These are phyloP conservation scores for Ephemerocybe angulata DNA, from an alignment of 768 basidiomycete species.

Conservation along the genomic window DNA sequence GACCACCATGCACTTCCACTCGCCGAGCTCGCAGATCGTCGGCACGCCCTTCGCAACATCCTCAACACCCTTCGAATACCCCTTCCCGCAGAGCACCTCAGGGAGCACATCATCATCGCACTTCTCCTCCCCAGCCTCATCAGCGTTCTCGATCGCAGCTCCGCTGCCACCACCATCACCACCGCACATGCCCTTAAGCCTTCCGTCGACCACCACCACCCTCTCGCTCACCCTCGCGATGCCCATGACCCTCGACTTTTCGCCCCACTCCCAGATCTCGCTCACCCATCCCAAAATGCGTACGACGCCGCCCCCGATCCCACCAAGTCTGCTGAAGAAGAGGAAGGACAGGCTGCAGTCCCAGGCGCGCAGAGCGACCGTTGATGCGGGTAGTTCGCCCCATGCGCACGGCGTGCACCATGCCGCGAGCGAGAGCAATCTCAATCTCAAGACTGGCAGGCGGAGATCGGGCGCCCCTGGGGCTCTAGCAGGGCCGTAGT, in stretches of 20 bases:
- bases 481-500: too few relatives aligned
- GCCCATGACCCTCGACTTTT: background rate
- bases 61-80: constrained; percentile 29
- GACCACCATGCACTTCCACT: constrained; percentile 15
- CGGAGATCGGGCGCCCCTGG: too few relatives aligned
- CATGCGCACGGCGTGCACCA: background rate
- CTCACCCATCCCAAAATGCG: constrained; percentile 24
- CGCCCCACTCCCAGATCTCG: background rate
- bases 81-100: constrained; percentile 23
- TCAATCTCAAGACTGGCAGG: too few relatives aligned
- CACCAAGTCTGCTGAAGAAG: constrained; percentile 27
- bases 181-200: background rate
- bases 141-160: constrained; percentile 15
- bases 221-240: background rate
- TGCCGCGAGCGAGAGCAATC: background rate
- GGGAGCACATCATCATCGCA: constrained; percentile 1
- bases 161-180: constrained; percentile 1
- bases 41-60: constrained; percentile 33
- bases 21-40: constrained; percentile 26
- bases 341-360: background rate
- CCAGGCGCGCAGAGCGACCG: background rate
- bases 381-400: background rate
- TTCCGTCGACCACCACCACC: background rate
- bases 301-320: constrained; percentile 21
- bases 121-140: constrained; percentile 7